Evolutionary conservation across 306 rosid species (phyloP), one percentile per base, ranked within the genome.

Genomic region (Pterocarpus macrocarpus): DNA sequence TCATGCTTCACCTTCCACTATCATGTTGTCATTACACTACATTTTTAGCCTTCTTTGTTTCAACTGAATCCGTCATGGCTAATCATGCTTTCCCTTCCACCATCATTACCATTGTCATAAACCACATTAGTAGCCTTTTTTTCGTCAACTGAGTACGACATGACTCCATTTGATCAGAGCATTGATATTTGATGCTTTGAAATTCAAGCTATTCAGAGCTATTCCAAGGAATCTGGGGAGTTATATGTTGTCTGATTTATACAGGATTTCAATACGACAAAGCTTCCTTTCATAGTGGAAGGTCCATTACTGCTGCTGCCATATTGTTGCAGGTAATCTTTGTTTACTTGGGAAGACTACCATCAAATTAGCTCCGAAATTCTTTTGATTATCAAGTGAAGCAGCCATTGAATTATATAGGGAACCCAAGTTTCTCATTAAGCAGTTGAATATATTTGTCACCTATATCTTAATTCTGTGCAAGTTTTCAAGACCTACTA

Each of bases 211-310:
- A 81, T 82, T 82, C 67, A 75, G 75, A 72, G 85, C 77, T 75
- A 47, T 78, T 76, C 77, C 50, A 70, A 73, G 81, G 84, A 80
- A 71, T 75, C 73, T 71, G 49, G 67, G 83, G 90, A 84, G 86
- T 88, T 85, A 84, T 86, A 83, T 86, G 71, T 81, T 91, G 90
- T 92, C 89, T 84, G 90, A 83, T 89, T 89, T 81, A 92, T 86
- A 90, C 97, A 92, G 97, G 97, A 75, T 68, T 81, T 73, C 89
- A 57, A 86, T 69, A 81, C 65, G 86, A 79, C 83, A 82, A 81
- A 75, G 94, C 86, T 68, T 80, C 70, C 79, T 85, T 82, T 85
- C 5, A 78, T 86, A 68, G 70, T 80, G 80, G 91, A 89, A 85
- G 86, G 83, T 80, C 89, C 82, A 78, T 85, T 84, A 76, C 90